Evolutionary conservation across 2,329 filamentous ascomycete genomes (phyloP).

Genomic region (Phaeophleospora eucalypticola): DNA sequence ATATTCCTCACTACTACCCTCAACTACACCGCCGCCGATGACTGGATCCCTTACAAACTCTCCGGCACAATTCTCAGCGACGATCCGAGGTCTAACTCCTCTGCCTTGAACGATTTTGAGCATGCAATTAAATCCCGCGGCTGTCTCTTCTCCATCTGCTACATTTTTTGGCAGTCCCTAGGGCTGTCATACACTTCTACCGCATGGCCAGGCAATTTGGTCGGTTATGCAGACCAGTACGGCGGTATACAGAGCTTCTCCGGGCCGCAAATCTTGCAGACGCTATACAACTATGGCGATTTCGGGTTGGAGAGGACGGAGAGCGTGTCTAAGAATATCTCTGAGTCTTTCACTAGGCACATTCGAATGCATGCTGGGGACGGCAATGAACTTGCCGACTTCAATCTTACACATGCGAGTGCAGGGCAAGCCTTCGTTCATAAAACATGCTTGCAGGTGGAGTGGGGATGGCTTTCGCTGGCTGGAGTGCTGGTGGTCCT

Average conservation of each 20-base stretch:
- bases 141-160: background rate
- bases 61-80: background rate
- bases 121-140: background rate
- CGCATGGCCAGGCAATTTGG: constrained; percentile 4
- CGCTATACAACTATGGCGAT: constrained; percentile 9
- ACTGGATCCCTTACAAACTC: constrained; percentile 5
- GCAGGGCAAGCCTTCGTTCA: background rate
- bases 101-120: background rate
- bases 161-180: background rate
- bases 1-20: background rate
- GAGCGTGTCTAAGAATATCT: constrained; percentile 8
- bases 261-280: constrained; percentile 9
- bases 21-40: constrained; percentile 1
- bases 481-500: constrained; percentile 4
- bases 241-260: constrained; percentile 1
- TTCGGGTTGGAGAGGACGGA: constrained; percentile 7
- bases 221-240: background rate
- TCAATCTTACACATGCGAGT: background rate
- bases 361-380: constrained; percentile 3
- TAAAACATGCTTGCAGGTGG: constrained; percentile 11
- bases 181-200: background rate
- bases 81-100: background rate
- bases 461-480: constrained; percentile 9
- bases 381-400: background rate
- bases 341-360: constrained; percentile 9